Evolutionary conservation across 495 filamentous ascomycete species (phyloP).

Genomic region (Aspergillus indologenus): DNA sequence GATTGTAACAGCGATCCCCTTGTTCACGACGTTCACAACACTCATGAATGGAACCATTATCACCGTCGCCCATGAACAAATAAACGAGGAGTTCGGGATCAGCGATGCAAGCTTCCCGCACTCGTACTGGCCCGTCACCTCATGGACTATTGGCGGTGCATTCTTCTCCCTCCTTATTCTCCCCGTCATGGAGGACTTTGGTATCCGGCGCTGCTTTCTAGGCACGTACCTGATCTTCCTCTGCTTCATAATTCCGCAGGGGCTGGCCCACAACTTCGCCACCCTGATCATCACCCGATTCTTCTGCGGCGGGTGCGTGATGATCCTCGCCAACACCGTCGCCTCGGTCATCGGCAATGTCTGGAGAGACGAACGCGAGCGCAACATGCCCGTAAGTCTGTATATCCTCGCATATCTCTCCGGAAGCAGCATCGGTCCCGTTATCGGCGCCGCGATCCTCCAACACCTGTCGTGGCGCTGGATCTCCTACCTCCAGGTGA

Average conservation of each 20-base stretch:
- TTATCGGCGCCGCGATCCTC: constrained; percentile 42
- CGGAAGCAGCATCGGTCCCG: constrained; percentile 46
- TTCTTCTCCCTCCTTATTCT: constrained; percentile 43
- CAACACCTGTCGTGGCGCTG: constrained; percentile 44
- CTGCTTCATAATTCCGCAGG: constrained; percentile 47
- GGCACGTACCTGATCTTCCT: constrained; percentile 42
- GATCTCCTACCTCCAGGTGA: constrained; percentile 50
- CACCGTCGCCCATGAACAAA: constrained; percentile 36
- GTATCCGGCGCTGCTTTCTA: constrained; percentile 45
- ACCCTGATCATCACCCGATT: constrained; percentile 47
- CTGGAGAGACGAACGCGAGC: constrained; percentile 34
- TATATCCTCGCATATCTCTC: constrained; percentile 42
- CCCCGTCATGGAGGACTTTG: constrained; percentile 53
- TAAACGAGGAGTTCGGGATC: constrained; percentile 40
- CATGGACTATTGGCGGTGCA: constrained; percentile 50
- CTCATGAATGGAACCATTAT: constrained; percentile 44
- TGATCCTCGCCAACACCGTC: constrained; percentile 42
- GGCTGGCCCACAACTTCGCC: constrained; percentile 47
- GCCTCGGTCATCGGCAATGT: constrained; percentile 47
- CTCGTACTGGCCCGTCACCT: constrained; percentile 49
- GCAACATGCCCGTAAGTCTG: constrained; percentile 44
- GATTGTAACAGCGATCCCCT: constrained; percentile 23
- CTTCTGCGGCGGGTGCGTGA: constrained; percentile 46
- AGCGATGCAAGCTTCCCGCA: constrained; percentile 47
- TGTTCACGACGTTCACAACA: constrained; percentile 31